phyloP scores from a whole-genome alignment of 176 grass and related monocot species.

The Hsuehochloa calcarea region DNA sequence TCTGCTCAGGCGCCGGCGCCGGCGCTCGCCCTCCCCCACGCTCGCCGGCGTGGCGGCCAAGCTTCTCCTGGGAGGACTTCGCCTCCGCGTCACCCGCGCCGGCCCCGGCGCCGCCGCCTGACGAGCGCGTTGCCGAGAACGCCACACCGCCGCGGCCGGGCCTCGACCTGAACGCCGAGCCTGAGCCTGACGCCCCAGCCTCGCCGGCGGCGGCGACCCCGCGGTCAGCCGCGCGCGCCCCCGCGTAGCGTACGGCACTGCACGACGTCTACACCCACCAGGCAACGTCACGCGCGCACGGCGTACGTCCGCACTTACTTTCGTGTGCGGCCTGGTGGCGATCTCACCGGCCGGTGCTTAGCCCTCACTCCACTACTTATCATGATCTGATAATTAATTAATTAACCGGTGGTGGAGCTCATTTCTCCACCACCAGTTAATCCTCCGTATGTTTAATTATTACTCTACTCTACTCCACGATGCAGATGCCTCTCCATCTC shows the following conservation, averaged over 20 bases:
- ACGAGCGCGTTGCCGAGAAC: slow-evolving; percentile 31
- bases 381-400: background rate
- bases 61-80: slow-evolving; percentile 83
- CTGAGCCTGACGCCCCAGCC: slow-evolving; percentile 46
- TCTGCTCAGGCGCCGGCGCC: background rate
- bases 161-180: slow-evolving; percentile 71
- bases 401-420: background rate
- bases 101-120: background rate
- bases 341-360: background rate
- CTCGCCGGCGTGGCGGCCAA: slow-evolving; percentile 52
- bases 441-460: background rate
- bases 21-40: background rate
- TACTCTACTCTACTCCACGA: background rate
- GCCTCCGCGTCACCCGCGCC: background rate
- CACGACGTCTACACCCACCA: background rate
- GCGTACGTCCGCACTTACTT: no score
- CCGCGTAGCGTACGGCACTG: background rate
- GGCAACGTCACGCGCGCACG: background rate
- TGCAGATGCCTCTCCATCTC: background rate
- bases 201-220: slow-evolving; percentile 1
- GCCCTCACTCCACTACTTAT: background rate
- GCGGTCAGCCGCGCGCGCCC: background rate
- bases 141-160: slow-evolving; percentile 1
- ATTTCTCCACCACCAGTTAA: background rate
- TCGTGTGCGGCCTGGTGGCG: background rate